Conservation (phyloP, 78 protist species). For the Guillardia theta region DNA sequence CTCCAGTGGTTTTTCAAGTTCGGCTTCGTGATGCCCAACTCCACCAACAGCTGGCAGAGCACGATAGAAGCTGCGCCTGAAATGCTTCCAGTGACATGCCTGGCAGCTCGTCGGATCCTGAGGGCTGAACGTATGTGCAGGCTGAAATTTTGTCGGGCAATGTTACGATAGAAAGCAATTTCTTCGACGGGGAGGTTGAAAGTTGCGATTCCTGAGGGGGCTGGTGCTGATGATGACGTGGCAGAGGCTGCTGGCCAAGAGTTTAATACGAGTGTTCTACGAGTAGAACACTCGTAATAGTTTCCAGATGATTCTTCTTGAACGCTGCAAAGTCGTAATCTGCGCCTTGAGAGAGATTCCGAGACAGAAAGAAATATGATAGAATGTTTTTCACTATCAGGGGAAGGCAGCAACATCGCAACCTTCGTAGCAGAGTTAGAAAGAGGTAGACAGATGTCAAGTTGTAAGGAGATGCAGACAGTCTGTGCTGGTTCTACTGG, state of each 20-base stretch:
- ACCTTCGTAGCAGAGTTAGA: too few species aligned
- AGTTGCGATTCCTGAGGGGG: not conserved
- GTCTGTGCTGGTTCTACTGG: too few species aligned
- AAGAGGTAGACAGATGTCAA: too few species aligned
- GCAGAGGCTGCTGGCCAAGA: slow-evolving; percentile 35
- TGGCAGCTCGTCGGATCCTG: too few species aligned
- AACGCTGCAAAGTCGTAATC: too few species aligned
- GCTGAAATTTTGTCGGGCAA: slow-evolving; percentile 39
- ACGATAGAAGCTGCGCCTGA: slow-evolving; percentile 53
- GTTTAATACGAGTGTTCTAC: slow-evolving; percentile 28
- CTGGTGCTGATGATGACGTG: not conserved
- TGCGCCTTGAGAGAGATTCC: too few species aligned
- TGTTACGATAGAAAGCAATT: slow-evolving; percentile 49
- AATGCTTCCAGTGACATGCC: not conserved
- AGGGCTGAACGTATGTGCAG: not conserved
- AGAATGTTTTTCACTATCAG: too few species aligned
- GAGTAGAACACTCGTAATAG: not conserved
- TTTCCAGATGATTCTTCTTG: too few species aligned
- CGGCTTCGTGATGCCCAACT: slow-evolving; percentile 58
- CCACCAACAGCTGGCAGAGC: slow-evolving; percentile 58
- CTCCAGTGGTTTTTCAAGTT: slow-evolving; percentile 55
- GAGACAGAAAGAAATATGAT: too few species aligned
- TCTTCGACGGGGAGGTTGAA: slow-evolving; percentile 30
- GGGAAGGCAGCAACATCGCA: too few species aligned
- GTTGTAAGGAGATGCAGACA: too few species aligned